Evolutionary conservation across 2,329 filamentous ascomycete genomes (phyloP).

Genomic region (Aaosphaeria arxii): DNA sequence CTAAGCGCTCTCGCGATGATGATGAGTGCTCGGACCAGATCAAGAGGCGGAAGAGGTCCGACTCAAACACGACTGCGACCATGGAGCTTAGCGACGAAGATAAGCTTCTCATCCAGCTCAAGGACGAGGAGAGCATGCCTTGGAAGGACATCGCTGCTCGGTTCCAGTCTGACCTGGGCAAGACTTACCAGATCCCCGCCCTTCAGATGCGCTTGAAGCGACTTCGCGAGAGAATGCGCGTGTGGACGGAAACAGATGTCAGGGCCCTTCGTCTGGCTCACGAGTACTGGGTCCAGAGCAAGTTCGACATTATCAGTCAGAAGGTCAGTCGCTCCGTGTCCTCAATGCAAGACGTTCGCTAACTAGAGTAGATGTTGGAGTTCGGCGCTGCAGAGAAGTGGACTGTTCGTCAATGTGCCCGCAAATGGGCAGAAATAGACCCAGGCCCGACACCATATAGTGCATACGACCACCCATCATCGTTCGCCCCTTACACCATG

Average conservation of each 20-base stretch:
- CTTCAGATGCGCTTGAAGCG: constrained; percentile 56
- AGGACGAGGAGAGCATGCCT: constrained; percentile 51
- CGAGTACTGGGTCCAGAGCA: constrained; percentile 53
- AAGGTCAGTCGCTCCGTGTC: constrained; percentile 37
- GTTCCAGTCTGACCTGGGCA: constrained; percentile 48
- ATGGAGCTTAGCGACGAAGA: constrained; percentile 51
- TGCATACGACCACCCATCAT: constrained; percentile 31
- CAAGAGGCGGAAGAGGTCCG: constrained; percentile 44
- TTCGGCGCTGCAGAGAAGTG: constrained; percentile 51
- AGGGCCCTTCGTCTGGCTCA: constrained; percentile 49
- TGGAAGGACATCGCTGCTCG: constrained; percentile 55
- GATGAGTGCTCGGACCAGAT: constrained; percentile 27
- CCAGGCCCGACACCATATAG: constrained; percentile 29
- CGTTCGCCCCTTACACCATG: constrained; percentile 33
- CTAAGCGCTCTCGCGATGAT: constrained; percentile 40
- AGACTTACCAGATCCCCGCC: constrained; percentile 50
- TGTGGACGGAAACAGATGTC: constrained; percentile 52
- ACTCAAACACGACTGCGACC: constrained; percentile 27
- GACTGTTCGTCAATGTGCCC: constrained; percentile 48
- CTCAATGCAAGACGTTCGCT: too few relatives aligned
- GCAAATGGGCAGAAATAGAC: constrained; percentile 51
- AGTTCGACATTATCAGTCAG: constrained; percentile 53
- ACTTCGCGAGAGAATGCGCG: constrained; percentile 48
- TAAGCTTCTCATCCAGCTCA: constrained; percentile 48
- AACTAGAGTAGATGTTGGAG: constrained; percentile 46